Conservation (phyloP, 2,329 filamentous ascomycete genomes). For the Cladobotryum protrusum region DNA sequence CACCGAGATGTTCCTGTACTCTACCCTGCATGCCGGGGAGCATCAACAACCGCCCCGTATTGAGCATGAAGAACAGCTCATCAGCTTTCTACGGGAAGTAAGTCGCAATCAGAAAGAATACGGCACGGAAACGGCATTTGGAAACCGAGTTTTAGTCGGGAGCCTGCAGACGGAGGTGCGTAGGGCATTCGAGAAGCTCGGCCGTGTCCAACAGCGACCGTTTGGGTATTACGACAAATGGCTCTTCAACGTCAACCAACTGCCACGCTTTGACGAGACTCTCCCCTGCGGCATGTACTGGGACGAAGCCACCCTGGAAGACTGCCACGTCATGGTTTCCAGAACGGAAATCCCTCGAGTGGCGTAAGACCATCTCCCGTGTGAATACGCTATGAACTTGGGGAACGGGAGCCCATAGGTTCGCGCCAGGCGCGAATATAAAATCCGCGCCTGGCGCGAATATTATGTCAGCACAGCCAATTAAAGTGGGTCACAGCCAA, state of each 20-base stretch:
- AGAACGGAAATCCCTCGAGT: slow-evolving; percentile 52
- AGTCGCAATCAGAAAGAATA: slow-evolving; percentile 22
- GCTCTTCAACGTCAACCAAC: slow-evolving; percentile 43
- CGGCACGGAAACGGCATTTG: slow-evolving; percentile 9
- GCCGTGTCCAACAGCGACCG: slow-evolving; percentile 21
- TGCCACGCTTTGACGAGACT: slow-evolving; percentile 31
- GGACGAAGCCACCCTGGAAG: slow-evolving; percentile 43
- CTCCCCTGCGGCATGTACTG: slow-evolving; percentile 48
- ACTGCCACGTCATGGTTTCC: slow-evolving; percentile 50
- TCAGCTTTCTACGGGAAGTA: slow-evolving; percentile 24
- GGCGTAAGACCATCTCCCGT: slow-evolving; percentile 30
- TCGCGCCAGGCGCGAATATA: too few relatives aligned
- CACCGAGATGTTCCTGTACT: slow-evolving; percentile 60
- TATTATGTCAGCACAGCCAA: too few relatives aligned
- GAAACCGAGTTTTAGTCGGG: slow-evolving; percentile 30
- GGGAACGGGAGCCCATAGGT: too few relatives aligned
- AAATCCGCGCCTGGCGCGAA: too few relatives aligned
- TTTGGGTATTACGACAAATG: slow-evolving; percentile 47
- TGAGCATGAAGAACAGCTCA: slow-evolving; percentile 29
- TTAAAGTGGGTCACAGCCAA: too few relatives aligned
- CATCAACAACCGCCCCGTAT: background rate
- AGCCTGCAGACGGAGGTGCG: slow-evolving; percentile 26
- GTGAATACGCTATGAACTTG: too few relatives aligned
- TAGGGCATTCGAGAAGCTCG: slow-evolving; percentile 18
- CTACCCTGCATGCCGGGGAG: slow-evolving; percentile 28